phyloP scores from a whole-genome alignment of 2,329 filamentous ascomycete genomes.

The Leptographium procerum region DNA sequence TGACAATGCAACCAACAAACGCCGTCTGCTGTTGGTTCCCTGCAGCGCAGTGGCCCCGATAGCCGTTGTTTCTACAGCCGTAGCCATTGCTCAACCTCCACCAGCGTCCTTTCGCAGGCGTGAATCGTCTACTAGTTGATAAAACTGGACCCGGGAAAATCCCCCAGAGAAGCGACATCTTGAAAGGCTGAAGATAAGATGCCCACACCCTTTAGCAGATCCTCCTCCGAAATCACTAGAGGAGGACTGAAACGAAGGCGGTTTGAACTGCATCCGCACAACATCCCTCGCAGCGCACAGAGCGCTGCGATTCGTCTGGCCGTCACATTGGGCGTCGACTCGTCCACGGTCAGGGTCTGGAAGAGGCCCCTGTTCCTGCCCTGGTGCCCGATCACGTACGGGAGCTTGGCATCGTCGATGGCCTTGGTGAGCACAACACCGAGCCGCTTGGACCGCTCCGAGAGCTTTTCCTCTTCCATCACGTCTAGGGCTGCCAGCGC shows the following conservation, averaged over 20 bases:
- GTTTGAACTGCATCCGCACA: conserved; percentile 1
- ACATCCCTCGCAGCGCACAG: background rate
- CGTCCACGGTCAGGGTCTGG: conserved; percentile 2
- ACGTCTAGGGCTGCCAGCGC: conserved; percentile 2
- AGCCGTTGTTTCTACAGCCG: too few relatives aligned
- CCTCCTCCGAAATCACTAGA: background rate
- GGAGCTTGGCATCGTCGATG: conserved; percentile 3
- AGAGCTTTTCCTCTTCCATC: conserved; percentile 1
- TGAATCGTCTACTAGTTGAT: background rate
- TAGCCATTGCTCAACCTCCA: too few relatives aligned
- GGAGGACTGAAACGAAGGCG: conserved; percentile 3
- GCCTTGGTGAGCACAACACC: background rate
- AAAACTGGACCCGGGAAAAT: background rate
- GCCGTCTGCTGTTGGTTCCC: too few relatives aligned
- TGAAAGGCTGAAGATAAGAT: conserved; percentile 1
- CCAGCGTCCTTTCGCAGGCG: too few relatives aligned
- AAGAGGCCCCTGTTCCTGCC: conserved; percentile 3
- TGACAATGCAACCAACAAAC: too few relatives aligned
- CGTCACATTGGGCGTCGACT: background rate
- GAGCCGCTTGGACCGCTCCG: background rate
- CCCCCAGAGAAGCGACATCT: background rate
- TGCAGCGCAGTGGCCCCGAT: too few relatives aligned
- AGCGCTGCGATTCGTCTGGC: conserved; percentile 1
- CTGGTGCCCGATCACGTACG: background rate
- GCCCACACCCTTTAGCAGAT: background rate